Evolutionary conservation across 73 alveolate species (phyloP).

Genomic region (Tetrahymena thermophila): DNA sequence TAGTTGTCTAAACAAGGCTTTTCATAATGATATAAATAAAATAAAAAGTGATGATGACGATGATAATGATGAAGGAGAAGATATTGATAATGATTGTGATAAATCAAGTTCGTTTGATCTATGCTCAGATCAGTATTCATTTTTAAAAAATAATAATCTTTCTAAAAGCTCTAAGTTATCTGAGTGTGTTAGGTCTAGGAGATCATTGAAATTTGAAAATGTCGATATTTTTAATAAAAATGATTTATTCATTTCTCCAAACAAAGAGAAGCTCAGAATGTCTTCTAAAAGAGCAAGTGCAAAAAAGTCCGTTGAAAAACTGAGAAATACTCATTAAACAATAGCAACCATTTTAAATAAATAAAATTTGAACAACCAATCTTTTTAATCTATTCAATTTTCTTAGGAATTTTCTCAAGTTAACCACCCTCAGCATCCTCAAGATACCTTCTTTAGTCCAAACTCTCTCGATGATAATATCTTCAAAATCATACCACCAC

Average conservation of each 20-base stretch:
- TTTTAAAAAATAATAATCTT: background rate
- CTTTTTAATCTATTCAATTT: background rate
- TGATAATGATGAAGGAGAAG: background rate
- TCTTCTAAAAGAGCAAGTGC: background rate
- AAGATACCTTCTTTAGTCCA: background rate
- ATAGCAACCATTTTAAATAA: background rate
- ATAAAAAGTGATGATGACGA: background rate
- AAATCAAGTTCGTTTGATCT: background rate
- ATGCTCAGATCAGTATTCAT: background rate
- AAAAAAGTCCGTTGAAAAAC: background rate
- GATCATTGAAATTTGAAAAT: background rate
- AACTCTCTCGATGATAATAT: background rate
- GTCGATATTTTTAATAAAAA: background rate
- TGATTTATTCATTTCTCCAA: background rate
- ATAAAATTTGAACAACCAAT: background rate
- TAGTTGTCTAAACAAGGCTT: background rate
- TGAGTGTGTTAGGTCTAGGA: background rate
- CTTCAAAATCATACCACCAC: background rate
- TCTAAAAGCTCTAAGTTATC: background rate
- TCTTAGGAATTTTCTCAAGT: background rate
- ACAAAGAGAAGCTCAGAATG: background rate
- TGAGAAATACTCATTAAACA: background rate
- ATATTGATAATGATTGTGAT: background rate
- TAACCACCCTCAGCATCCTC: background rate
- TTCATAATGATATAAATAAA: background rate